phyloP scores from a whole-genome alignment of 768 basidiomycete species.

The Candolleomyces efflorescens region DNA sequence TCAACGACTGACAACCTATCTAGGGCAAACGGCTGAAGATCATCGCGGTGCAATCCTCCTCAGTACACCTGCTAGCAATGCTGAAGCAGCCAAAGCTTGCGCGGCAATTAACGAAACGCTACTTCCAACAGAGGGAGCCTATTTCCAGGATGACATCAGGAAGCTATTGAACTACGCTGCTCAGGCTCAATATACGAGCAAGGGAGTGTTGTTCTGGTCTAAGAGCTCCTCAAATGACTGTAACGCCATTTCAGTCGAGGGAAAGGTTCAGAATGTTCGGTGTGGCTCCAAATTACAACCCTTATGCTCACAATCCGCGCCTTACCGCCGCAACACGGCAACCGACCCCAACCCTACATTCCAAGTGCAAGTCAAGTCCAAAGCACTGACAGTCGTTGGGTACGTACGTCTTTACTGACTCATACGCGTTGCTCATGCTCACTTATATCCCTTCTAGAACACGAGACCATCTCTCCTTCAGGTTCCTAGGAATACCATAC shows the following conservation, averaged over 20 bases:
- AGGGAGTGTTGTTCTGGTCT: constrained; percentile 13
- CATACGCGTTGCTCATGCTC: no score
- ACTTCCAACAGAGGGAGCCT: constrained; percentile 14
- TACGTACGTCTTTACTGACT: constrained; percentile 7
- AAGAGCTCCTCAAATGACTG: constrained; percentile 5
- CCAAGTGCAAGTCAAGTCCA: constrained; percentile 22
- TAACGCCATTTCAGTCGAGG: constrained; percentile 14
- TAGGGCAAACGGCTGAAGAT: constrained; percentile 19
- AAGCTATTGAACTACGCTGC: constrained; percentile 13
- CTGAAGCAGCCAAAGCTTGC: constrained; percentile 14
- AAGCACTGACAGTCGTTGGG: constrained; percentile 19
- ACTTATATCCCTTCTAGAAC: constrained; percentile 22
- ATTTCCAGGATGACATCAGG: constrained; percentile 16
- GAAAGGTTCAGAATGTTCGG: constrained; percentile 10
- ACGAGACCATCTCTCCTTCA: constrained; percentile 45
- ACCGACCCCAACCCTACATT: constrained; percentile 18
- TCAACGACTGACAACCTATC: background rate
- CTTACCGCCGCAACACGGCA: constrained; percentile 20
- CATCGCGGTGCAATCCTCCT: constrained; percentile 18
- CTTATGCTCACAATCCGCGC: constrained; percentile 27
- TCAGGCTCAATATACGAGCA: background rate
- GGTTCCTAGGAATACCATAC: constrained; percentile 50
- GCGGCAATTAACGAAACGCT: constrained; percentile 17
- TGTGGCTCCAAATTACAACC: constrained; percentile 18
- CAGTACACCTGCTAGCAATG: constrained; percentile 10